Percentiles rank a stretch among this genome's conserved stretches.
Evolutionary conservation across 495 filamentous ascomycete genomes (phyloP).

Genomic region (Wilcoxina mikolae): DNA sequence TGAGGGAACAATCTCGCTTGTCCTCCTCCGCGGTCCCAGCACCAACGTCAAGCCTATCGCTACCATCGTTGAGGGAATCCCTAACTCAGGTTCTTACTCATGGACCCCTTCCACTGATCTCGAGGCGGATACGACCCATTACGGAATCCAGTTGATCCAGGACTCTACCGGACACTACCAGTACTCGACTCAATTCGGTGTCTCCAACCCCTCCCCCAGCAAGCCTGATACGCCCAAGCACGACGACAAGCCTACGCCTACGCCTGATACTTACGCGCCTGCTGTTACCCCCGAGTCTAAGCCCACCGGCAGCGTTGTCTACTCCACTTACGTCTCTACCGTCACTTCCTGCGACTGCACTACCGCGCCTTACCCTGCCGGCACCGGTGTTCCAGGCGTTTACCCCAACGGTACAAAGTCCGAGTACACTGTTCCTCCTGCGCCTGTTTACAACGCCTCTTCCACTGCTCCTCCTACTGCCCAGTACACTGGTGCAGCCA

Average conservation of each 20-base stretch:
- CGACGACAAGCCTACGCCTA: not conserved
- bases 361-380: constrained; percentile 14
- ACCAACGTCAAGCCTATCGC: constrained; percentile 40
- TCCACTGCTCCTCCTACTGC: constrained; percentile 28
- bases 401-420: constrained; percentile 20
- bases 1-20: constrained; percentile 39
- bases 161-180: constrained; percentile 50
- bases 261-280: constrained; percentile 8
- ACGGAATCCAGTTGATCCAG: constrained; percentile 52
- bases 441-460: constrained; percentile 22
- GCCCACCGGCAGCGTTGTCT: constrained; percentile 6
- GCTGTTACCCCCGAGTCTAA: constrained; percentile 1
- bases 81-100: constrained; percentile 43
- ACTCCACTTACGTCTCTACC: constrained; percentile 20
- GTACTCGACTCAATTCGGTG: constrained; percentile 55
- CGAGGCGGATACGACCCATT: constrained; percentile 36
- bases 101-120: constrained; percentile 44
- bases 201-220: constrained; percentile 33
- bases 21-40: constrained; percentile 48
- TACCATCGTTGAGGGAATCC: constrained; percentile 41
- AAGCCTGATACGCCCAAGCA: not conserved
- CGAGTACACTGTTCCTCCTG: constrained; percentile 12
- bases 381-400: constrained; percentile 4
- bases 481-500: constrained; percentile 36
- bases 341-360: constrained; percentile 23